These are phyloP conservation scores for Neonectria ditissima DNA, from an alignment of 2,329 filamentous ascomycete species.

Conservation along the genomic window DNA sequence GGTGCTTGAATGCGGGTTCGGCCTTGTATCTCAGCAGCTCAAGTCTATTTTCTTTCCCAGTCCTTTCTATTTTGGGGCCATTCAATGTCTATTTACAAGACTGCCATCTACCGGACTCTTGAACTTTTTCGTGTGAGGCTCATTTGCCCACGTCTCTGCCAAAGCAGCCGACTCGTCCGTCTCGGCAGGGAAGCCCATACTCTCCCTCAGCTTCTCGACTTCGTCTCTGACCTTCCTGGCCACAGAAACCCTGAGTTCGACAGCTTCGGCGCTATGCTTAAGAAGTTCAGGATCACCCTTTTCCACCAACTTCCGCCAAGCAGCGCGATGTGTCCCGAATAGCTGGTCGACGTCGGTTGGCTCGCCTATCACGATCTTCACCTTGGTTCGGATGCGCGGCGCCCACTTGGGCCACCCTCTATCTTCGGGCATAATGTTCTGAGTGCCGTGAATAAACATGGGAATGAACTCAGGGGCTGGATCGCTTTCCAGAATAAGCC, in stretches of 20 bases:
- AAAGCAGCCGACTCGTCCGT: constrained; percentile 82
- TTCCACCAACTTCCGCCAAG: constrained; percentile 77
- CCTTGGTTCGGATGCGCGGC: constrained; percentile 77
- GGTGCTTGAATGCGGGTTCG: constrained; percentile 26
- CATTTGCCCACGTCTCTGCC: constrained; percentile 82
- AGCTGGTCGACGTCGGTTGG: constrained; percentile 77
- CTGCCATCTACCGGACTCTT: constrained; percentile 67
- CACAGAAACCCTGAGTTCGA: constrained; percentile 78
- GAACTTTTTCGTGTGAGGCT: constrained; percentile 61
- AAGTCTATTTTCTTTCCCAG: constrained; percentile 2
- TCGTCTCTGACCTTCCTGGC: constrained; percentile 82
- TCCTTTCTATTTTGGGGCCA: constrained; percentile 24
- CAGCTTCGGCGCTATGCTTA: constrained; percentile 69
- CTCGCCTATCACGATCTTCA: constrained; percentile 84
- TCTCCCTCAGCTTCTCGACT: constrained; percentile 80
- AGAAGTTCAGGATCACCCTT: constrained; percentile 60
- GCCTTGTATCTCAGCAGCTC: constrained; percentile 28
- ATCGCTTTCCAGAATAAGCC: constrained; percentile 89
- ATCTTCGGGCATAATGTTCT: constrained; percentile 88
- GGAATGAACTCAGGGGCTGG: constrained; percentile 90
- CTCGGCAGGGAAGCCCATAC: constrained; percentile 77
- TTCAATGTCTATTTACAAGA: constrained; percentile 56
- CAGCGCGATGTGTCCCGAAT: constrained; percentile 81
- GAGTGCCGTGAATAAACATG: constrained; percentile 93
- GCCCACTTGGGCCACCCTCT: constrained; percentile 83